Conservation (phyloP, 176 grass and related monocot species). For the Hsuehochloa calcarea region DNA sequence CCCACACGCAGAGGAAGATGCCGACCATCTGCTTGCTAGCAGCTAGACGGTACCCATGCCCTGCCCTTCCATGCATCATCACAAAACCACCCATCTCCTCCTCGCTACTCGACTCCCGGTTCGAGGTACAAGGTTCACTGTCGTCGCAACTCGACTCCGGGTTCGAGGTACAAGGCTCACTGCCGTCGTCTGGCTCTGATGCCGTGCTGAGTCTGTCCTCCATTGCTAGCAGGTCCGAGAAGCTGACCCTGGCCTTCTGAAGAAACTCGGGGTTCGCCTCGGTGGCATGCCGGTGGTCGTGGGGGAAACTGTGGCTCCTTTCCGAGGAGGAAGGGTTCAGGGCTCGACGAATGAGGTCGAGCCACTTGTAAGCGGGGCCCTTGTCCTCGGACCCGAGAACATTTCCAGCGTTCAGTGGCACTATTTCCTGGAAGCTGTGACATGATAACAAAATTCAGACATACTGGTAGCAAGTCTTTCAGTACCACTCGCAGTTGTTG, state of each 20-base stretch:
- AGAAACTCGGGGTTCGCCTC: background rate
- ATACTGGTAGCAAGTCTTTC: background rate
- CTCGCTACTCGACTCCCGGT: slow-evolving; percentile 42
- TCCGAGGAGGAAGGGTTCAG: slow-evolving; percentile 26
- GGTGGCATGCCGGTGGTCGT: background rate
- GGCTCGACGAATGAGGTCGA: slow-evolving; percentile 53
- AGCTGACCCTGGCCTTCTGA: slow-evolving; percentile 26
- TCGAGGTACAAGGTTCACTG: slow-evolving; percentile 3
- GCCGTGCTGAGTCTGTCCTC: slow-evolving; percentile 16
- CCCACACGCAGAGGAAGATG: slow-evolving; percentile 90
- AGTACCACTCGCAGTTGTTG: background rate
- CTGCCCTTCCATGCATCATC: background rate
- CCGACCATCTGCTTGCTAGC: slow-evolving; percentile 94
- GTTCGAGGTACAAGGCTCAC: slow-evolving; percentile 4
- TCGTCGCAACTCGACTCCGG: slow-evolving; percentile 41
- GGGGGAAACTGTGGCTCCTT: background rate
- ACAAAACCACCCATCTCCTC: slow-evolving; percentile 18
- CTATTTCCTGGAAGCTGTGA: slow-evolving; percentile 86
- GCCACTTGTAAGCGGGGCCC: slow-evolving; percentile 59
- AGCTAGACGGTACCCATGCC: slow-evolving; percentile 35
- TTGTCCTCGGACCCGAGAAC: slow-evolving; percentile 74
- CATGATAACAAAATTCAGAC: background rate
- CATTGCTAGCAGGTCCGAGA: slow-evolving; percentile 42
- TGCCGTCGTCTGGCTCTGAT: background rate
- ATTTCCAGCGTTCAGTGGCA: slow-evolving; percentile 78